A percentile compares a stretch with the other conserved stretches of the same genome.
Evolutionary conservation across 2,329 filamentous ascomycete genomes (phyloP).

Genomic region (Ceratocystis eucalypticola): DNA sequence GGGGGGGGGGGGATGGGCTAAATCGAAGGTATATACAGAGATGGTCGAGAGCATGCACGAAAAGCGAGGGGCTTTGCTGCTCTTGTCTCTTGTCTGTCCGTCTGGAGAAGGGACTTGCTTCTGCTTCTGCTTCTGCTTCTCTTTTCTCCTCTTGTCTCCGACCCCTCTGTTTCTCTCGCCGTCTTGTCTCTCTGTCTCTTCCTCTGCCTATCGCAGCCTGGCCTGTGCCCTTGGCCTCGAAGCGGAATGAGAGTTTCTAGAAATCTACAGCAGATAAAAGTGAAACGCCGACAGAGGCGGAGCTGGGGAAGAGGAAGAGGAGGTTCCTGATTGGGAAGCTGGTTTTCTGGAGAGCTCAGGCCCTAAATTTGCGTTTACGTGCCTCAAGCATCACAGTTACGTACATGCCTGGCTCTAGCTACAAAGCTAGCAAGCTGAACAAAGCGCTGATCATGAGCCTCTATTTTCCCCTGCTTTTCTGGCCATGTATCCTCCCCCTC

Average conservation of each 20-base stretch:
- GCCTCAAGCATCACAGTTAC: neutral
- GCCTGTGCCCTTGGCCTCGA: neutral
- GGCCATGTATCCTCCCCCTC: neutral
- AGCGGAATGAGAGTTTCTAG: neutral
- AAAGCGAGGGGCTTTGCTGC: neutral
- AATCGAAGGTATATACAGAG: neutral
- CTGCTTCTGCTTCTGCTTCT: neutral
- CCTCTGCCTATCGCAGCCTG: neutral
- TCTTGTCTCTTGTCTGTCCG: neutral
- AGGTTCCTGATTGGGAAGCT: constrained; percentile 4
- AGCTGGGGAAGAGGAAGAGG: neutral
- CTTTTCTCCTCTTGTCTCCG: neutral
- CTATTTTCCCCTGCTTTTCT: neutral
- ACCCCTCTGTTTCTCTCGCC: too few relatives aligned
- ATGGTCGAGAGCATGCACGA: neutral
- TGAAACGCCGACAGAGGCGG: constrained; percentile 1
- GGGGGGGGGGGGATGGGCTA: neutral
- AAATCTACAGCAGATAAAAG: neutral
- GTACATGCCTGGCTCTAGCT: neutral
- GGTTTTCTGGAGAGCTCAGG: neutral
- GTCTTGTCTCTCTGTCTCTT: too few relatives aligned
- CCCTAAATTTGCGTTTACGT: neutral
- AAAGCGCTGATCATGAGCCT: constrained; percentile 1
- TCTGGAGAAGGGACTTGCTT: neutral
- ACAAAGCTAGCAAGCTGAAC: neutral